Percentiles rank a stretch among this genome's conserved stretches.
Conservation (phyloP, 495 filamentous ascomycete species). For the Cenococcum geophilum region DNA sequence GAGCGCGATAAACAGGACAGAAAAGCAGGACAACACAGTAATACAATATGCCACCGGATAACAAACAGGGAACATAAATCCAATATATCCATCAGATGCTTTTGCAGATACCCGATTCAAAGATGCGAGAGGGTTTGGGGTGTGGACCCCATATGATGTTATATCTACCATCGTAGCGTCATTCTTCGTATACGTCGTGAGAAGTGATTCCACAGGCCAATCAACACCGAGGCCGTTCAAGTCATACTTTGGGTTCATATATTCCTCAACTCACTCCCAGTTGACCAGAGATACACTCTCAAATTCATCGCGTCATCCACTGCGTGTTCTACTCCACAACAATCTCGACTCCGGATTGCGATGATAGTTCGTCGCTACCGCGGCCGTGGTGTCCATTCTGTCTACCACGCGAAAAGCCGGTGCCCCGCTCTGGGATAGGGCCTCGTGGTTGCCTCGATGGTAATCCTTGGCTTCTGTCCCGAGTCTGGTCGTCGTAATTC, state of each 20-base stretch:
- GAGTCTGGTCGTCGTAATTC: conserved; percentile 59
- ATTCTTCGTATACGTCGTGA: conserved; percentile 38
- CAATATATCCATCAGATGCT: conserved; percentile 30
- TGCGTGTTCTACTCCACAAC: conserved; percentile 37
- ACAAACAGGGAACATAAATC: conserved; percentile 17
- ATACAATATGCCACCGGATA: conserved; percentile 17
- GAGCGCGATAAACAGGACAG: conserved; percentile 1
- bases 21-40: conserved; percentile 13
- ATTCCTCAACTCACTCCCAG: conserved; percentile 1
- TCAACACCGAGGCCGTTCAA: conserved; percentile 20
- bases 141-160: conserved; percentile 27
- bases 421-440: conserved; percentile 67
- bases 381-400: conserved; percentile 76
- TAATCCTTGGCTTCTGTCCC: conserved; percentile 49
- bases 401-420: conserved; percentile 64
- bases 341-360: conserved; percentile 49
- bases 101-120: conserved; percentile 30
- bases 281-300: not conserved
- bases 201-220: conserved; percentile 22
- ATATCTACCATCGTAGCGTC: conserved; percentile 36
- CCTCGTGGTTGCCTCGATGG: conserved; percentile 80
- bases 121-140: conserved; percentile 26
- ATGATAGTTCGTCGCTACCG: conserved; percentile 69
- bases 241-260: conserved; percentile 12
- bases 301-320: conserved; percentile 6